phyloP scores from a whole-genome alignment of 768 basidiomycete genomes.

The Amanita subjunquillea region DNA sequence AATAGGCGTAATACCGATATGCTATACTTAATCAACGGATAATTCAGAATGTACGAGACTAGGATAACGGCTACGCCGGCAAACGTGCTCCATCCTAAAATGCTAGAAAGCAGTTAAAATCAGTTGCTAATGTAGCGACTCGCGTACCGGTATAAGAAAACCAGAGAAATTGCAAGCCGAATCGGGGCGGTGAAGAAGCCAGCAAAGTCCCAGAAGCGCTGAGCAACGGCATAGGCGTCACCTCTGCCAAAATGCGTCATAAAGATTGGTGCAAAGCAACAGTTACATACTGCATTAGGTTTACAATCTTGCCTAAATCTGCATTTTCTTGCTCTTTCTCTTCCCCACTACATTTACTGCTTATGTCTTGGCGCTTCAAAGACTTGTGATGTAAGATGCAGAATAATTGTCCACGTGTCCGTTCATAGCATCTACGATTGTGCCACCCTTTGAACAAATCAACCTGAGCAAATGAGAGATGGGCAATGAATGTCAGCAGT shows the following conservation, averaged over 20 bases:
- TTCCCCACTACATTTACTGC: slow-evolving; percentile 27
- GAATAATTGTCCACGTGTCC: slow-evolving; percentile 63
- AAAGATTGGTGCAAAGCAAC: neutral
- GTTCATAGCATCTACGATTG: slow-evolving; percentile 58
- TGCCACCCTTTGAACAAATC: slow-evolving; percentile 60
- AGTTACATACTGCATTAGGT: slow-evolving; percentile 57
- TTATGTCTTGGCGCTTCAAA: slow-evolving; percentile 47
- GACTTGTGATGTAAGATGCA: slow-evolving; percentile 64
- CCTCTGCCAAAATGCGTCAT: slow-evolving; percentile 31
- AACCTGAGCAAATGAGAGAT: slow-evolving; percentile 59
- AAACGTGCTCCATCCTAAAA: slow-evolving; percentile 72
- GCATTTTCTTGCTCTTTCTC: slow-evolving; percentile 32
- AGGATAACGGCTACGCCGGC: slow-evolving; percentile 60
- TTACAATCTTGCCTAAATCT: slow-evolving; percentile 62
- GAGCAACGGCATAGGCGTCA: slow-evolving; percentile 59
- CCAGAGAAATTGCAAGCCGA: slow-evolving; percentile 52
- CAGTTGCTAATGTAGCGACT: neutral
- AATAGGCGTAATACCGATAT: slow-evolving; percentile 35
- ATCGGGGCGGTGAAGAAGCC: slow-evolving; percentile 53
- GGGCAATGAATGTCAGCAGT: slow-evolving; percentile 45
- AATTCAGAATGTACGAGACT: slow-evolving; percentile 52
- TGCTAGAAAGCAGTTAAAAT: slow-evolving; percentile 22
- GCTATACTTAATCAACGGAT: slow-evolving; percentile 57
- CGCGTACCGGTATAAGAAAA: slow-evolving; percentile 64
- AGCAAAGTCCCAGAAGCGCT: slow-evolving; percentile 67